These are phyloP conservation scores for Grosmannia clavigera DNA, from an alignment of 2,329 filamentous ascomycete genomes.

Conservation along the genomic window DNA sequence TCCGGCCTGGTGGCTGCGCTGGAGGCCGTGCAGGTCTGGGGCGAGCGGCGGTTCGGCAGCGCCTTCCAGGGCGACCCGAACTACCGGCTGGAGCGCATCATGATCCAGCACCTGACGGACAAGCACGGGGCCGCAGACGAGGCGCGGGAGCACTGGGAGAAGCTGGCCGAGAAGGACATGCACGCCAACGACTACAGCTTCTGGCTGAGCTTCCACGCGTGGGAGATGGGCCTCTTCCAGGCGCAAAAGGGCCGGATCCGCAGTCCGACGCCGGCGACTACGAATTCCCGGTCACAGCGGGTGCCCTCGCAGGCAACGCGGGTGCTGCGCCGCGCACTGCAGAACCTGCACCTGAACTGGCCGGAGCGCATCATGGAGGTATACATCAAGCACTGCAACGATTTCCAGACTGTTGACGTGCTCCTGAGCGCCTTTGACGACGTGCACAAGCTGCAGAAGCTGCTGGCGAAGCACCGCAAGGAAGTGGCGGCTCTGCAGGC, in stretches of 20 bases:
- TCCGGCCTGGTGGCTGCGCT: constrained; percentile 77
- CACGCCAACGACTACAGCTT: constrained; percentile 77
- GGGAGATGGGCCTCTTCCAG: constrained; percentile 63
- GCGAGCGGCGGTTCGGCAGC: constrained; percentile 59
- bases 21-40: constrained; percentile 72
- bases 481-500: constrained; percentile 39
- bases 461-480: constrained; percentile 50
- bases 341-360: constrained; percentile 54
- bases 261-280: constrained; percentile 34
- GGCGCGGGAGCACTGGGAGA: constrained; percentile 67
- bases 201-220: constrained; percentile 84
- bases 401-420: constrained; percentile 70
- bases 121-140: constrained; percentile 65
- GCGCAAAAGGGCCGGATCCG: constrained; percentile 30
- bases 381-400: constrained; percentile 71
- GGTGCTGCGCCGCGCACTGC: constrained; percentile 60
- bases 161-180: constrained; percentile 49
- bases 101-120: constrained; percentile 83
- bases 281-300: constrained; percentile 29
- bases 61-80: constrained; percentile 76
- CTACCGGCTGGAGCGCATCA: constrained; percentile 80
- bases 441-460: constrained; percentile 55
- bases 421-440: constrained; percentile 63
- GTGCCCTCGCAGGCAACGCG: constrained; percentile 63
- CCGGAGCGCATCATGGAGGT: constrained; percentile 65